These are phyloP conservation scores for Amylostereum areolatum DNA, from an alignment of 1,284 basidiomycete species.

Conservation along the genomic window DNA sequence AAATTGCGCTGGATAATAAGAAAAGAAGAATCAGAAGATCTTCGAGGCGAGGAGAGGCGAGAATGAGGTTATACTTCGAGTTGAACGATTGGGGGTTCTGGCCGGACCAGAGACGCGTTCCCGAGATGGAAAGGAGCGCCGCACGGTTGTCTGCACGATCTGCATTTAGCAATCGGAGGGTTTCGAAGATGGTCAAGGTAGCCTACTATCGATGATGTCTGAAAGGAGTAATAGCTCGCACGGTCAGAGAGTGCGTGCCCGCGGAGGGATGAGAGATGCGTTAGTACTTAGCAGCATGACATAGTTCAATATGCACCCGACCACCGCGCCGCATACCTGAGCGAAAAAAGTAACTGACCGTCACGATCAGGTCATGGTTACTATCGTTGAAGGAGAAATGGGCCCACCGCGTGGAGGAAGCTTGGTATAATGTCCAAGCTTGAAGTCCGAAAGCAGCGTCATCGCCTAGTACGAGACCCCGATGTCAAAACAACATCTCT, in stretches of 20 bases:
- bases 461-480: too few relatives aligned
- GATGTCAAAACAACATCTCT: too few relatives aligned
- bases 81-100: constrained; percentile 36
- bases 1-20: constrained; percentile 33
- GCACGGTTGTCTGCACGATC: constrained; percentile 22
- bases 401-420: constrained; percentile 33
- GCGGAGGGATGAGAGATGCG: too few relatives aligned
- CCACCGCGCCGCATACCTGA: constrained; percentile 44
- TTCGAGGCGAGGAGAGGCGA: constrained; percentile 15
- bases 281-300: constrained; percentile 31
- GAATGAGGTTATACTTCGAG: constrained; percentile 24
- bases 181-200: constrained; percentile 22
- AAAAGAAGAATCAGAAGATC: constrained; percentile 1
- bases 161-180: neutral
- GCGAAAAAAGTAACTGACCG: constrained; percentile 37
- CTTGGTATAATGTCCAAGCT: constrained; percentile 49
- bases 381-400: too few relatives aligned
- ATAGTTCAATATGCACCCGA: constrained; percentile 37
- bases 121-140: constrained; percentile 34
- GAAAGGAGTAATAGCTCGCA: too few relatives aligned
- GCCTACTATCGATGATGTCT: neutral
- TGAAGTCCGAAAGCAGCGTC: constrained; percentile 34
- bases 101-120: constrained; percentile 43
- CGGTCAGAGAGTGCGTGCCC: too few relatives aligned
- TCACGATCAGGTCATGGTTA: constrained; percentile 36